These are phyloP conservation scores for Metschnikowia matae DNA, from an alignment of 805 yeast genomes.

Conservation along the genomic window DNA sequence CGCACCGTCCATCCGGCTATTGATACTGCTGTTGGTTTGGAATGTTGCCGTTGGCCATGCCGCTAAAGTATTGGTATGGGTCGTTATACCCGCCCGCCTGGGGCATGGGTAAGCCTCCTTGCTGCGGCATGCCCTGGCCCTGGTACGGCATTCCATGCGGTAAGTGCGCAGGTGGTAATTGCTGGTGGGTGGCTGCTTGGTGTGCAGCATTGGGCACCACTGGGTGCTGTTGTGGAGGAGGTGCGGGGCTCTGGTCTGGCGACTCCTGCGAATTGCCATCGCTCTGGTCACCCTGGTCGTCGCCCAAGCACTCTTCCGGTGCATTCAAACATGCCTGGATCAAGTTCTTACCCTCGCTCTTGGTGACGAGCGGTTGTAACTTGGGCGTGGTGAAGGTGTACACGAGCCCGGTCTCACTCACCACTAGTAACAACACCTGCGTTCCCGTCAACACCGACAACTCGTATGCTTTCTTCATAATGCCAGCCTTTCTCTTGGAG, in stretches of 20 bases:
- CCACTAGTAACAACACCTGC: conserved; percentile 90
- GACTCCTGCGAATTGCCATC: conserved; percentile 44
- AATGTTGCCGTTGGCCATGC: conserved; percentile 46
- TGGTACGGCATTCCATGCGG: conserved; percentile 46
- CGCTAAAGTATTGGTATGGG: conserved; percentile 61
- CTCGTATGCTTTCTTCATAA: conserved; percentile 99
- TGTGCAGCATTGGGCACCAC: conserved; percentile 18
- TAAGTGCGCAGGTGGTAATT: conserved; percentile 37
- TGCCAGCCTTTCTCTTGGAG: conserved; percentile 97
- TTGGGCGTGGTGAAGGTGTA: conserved; percentile 99
- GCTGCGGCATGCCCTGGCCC: conserved; percentile 38
- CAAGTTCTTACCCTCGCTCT: conserved; percentile 93
- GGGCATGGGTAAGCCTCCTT: conserved; percentile 40
- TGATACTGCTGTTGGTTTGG: conserved; percentile 56
- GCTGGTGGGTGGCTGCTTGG: conserved; percentile 27
- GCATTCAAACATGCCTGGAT: conserved; percentile 97
- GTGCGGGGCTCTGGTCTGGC: conserved; percentile 39
- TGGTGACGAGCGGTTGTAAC: conserved; percentile 94
- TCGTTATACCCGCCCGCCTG: conserved; percentile 50
- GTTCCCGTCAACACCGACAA: conserved; percentile 95
- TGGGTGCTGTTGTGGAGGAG: conserved; percentile 21
- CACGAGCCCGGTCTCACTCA: conserved; percentile 96
- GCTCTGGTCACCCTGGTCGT: conserved; percentile 54
- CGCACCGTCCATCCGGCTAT: conserved; percentile 19
- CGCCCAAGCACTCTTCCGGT: conserved; percentile 77